phyloP scores from a whole-genome alignment of 371 early-diverging fungal species.

The Mucor ambiguus region DNA sequence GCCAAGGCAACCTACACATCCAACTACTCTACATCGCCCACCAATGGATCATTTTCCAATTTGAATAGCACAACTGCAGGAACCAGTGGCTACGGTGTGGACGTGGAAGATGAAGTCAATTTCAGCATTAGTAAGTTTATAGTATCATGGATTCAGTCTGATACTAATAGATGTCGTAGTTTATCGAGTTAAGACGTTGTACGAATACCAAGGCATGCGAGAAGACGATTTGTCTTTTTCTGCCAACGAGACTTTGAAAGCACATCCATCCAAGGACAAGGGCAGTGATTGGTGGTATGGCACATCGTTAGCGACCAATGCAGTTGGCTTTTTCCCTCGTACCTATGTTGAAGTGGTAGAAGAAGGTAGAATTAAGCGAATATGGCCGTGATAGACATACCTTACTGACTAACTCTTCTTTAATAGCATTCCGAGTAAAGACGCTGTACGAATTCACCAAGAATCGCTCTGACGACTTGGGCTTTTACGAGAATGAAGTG shows the following conservation, averaged over 20 bases:
- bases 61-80: slow-evolving; percentile 38
- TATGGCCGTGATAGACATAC: neutral
- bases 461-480: slow-evolving; percentile 47
- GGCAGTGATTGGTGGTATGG: slow-evolving; percentile 55
- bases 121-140: slow-evolving; percentile 42
- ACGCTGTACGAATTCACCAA: slow-evolving; percentile 48
- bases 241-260: slow-evolving; percentile 50
- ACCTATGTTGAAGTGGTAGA: slow-evolving; percentile 50
- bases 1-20: neutral
- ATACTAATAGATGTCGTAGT: slow-evolving; percentile 14
- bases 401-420: neutral
- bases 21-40: neutral
- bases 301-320: slow-evolving; percentile 34
- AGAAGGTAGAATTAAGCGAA: slow-evolving; percentile 32
- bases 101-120: slow-evolving; percentile 54
- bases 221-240: slow-evolving; percentile 51
- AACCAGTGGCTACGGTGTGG: slow-evolving; percentile 47
- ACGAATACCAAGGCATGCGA: slow-evolving; percentile 49
- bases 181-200: slow-evolving; percentile 49
- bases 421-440: slow-evolving; percentile 45
- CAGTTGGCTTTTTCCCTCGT: slow-evolving; percentile 47
- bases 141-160: too few relatives aligned
- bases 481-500: slow-evolving; percentile 45
- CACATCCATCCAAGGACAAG: slow-evolving; percentile 57
- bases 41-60: neutral